Evolutionary conservation across 2,329 filamentous ascomycete genomes (phyloP).

Genomic region (Ophiostoma pallidulum): DNA sequence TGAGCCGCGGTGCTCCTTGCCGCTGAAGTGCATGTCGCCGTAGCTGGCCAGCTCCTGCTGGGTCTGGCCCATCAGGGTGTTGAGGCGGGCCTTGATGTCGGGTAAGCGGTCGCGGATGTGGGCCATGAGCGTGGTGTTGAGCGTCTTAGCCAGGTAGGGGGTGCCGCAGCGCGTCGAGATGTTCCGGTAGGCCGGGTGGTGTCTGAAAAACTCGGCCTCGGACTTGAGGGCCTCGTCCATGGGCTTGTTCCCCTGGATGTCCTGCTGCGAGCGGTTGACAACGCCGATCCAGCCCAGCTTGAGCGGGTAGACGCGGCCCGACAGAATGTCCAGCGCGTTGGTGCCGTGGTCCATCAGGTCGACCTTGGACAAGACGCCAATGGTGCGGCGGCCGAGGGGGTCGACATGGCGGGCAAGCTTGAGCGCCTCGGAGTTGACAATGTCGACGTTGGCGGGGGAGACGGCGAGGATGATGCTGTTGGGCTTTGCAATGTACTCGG

Average conservation of each 20-base stretch:
- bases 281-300: slow-evolving; percentile 98
- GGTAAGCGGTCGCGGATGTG: slow-evolving; percentile 93
- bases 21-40: slow-evolving; percentile 93
- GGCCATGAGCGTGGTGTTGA: slow-evolving; percentile 90
- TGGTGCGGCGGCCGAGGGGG: slow-evolving; percentile 92
- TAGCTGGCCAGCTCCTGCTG: slow-evolving; percentile 98
- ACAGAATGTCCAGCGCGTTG: slow-evolving; percentile 97
- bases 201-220: slow-evolving; percentile 91
- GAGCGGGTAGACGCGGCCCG: slow-evolving; percentile 88
- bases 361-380: slow-evolving; percentile 94
- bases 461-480: slow-evolving; percentile 97
- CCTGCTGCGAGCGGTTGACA: slow-evolving; percentile 95
- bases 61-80: slow-evolving; percentile 98
- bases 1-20: slow-evolving; percentile 91
- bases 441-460: slow-evolving; percentile 91
- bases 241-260: slow-evolving; percentile 94
- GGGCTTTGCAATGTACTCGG: slow-evolving; percentile 97
- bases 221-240: slow-evolving; percentile 83
- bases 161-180: slow-evolving; percentile 91
- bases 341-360: slow-evolving; percentile 98
- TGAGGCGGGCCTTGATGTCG: slow-evolving; percentile 95
- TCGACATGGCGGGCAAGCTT: slow-evolving; percentile 96
- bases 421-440: slow-evolving; percentile 96
- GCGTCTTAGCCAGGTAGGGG: slow-evolving; percentile 83
- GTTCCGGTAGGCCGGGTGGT: slow-evolving; percentile 94